These are phyloP conservation scores for Calonectria honghensis DNA, from an alignment of 2,329 filamentous ascomycete species.

Conservation along the genomic window DNA sequence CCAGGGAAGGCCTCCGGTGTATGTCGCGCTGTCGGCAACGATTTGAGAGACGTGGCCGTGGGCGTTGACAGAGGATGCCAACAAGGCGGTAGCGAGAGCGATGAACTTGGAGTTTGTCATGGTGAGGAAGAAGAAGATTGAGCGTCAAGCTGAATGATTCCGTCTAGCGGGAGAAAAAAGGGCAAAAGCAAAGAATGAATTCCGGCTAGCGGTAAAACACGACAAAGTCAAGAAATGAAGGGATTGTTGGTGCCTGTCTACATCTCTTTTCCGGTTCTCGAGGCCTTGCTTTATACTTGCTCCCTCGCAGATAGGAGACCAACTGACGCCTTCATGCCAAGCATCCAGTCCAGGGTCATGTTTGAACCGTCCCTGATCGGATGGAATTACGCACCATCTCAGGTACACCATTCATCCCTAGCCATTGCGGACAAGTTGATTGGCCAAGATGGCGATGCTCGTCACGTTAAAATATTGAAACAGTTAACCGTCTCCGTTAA, in stretches of 20 bases:
- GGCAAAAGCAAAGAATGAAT: constrained; percentile 11
- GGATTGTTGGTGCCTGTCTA: neutral
- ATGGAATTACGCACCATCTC: neutral
- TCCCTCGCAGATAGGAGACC: neutral
- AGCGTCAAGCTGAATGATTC: constrained; percentile 38
- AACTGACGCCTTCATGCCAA: neutral
- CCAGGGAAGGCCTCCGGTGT: constrained; percentile 56
- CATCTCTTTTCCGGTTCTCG: neutral
- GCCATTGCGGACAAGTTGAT: neutral
- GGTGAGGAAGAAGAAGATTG: constrained; percentile 25
- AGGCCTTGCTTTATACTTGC: neutral
- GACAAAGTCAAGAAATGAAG: constrained; percentile 10
- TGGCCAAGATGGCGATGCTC: neutral
- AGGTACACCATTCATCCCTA: neutral
- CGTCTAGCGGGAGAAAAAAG: constrained; percentile 4
- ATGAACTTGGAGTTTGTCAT: constrained; percentile 33
- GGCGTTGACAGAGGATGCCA: constrained; percentile 54
- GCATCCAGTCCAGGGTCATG: neutral
- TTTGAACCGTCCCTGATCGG: neutral
- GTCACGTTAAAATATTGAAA: constrained; percentile 13
- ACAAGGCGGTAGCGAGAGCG: constrained; percentile 46
- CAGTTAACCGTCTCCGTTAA: constrained; percentile 19
- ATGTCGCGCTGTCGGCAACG: constrained; percentile 55
- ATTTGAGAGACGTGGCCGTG: constrained; percentile 57
- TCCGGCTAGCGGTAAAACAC: constrained; percentile 1